Evolutionary conservation across 2,329 filamentous ascomycete genomes (phyloP).

Genomic region (Colletotrichum sp.): DNA sequence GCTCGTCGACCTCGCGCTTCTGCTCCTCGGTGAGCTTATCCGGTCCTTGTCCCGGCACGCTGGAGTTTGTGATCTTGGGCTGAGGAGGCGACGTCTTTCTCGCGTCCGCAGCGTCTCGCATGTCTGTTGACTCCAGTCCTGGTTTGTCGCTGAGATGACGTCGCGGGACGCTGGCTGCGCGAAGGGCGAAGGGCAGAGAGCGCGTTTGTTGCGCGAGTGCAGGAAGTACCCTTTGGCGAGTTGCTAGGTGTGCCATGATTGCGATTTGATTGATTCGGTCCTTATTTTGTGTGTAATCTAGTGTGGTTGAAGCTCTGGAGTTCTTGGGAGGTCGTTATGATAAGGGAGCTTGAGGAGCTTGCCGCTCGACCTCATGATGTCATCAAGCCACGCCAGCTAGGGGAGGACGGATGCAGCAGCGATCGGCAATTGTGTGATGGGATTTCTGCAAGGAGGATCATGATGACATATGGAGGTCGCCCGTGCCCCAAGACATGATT

Average conservation of each 20-base stretch:
- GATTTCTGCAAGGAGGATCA: neutral
- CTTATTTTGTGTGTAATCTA: neutral
- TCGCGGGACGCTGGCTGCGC: neutral
- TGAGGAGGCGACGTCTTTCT: slow-evolving; percentile 37
- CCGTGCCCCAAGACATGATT: neutral
- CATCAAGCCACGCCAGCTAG: neutral
- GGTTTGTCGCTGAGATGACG: slow-evolving; percentile 10
- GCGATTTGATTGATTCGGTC: neutral
- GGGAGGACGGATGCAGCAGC: neutral
- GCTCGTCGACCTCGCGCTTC: slow-evolving; percentile 60
- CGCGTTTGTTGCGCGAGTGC: neutral
- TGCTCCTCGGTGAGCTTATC: slow-evolving; percentile 52
- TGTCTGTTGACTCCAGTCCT: slow-evolving; percentile 5
- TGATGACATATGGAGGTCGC: neutral
- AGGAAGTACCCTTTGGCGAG: neutral
- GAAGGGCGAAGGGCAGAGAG: neutral
- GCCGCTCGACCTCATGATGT: slow-evolving; percentile 4
- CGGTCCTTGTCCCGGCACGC: slow-evolving; percentile 38
- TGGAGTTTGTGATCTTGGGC: slow-evolving; percentile 58
- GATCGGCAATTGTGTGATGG: slow-evolving; percentile 12
- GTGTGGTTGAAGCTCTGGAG: neutral
- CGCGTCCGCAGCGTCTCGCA: slow-evolving; percentile 1
- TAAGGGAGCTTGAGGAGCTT: neutral
- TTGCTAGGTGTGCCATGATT: neutral
- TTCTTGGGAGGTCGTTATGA: neutral